Base-by-base conservation (phyloP, 2,329 filamentous ascomycete species). In the Ophiognomonia clavigignenti-juglandacearum region DNA sequence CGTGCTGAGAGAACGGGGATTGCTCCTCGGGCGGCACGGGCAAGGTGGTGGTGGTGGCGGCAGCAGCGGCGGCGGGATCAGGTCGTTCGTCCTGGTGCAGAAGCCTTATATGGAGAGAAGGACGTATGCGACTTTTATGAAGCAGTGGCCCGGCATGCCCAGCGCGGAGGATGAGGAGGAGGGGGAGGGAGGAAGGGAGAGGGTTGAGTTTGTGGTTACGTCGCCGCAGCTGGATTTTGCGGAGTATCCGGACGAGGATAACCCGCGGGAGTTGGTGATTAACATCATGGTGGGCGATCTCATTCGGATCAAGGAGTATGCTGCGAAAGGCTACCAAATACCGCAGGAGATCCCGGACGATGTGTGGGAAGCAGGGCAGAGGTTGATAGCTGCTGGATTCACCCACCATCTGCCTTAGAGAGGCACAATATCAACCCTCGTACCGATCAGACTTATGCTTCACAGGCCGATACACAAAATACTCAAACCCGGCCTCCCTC, bases 391-490 rank as follows among this genome's bases (percentile, higher is more conserved):
- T 13, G 65, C 58, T 4, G 70, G 70, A 1, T 69, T 63, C 43
- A 53, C 62, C 24, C 60, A 55, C 8, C 69, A 73, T 55, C 50
- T 72, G 23, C 69, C 66, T 7, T 67, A 43, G 57, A 4, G 2
- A 6, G 7, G 18, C 24, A 14, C n/a, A n/a, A 18, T n/a, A 20
- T 26, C 18, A 19, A 24, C 13, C 40, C 36, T 75, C 72, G 52
- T 78, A 78, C 10, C 75, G 64, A 52, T 80, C 76, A 8, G 63
- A 68, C 39, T 64, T 53, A 50, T 78, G 58, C 20, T 69, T 56
- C 6, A 71, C 69, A 5, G 76, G 77, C 2, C 66, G 62, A 56
- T 80, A 80, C 0, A 66, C 51, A 46, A 80, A 75, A 36, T 75
- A 70, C 47, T 77, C 74, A 60, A 80, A 80, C 4, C 51, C 62